Evolutionary conservation across 345 rosid genomes (phyloP).

Genomic region (Ailanthus altissimus): DNA sequence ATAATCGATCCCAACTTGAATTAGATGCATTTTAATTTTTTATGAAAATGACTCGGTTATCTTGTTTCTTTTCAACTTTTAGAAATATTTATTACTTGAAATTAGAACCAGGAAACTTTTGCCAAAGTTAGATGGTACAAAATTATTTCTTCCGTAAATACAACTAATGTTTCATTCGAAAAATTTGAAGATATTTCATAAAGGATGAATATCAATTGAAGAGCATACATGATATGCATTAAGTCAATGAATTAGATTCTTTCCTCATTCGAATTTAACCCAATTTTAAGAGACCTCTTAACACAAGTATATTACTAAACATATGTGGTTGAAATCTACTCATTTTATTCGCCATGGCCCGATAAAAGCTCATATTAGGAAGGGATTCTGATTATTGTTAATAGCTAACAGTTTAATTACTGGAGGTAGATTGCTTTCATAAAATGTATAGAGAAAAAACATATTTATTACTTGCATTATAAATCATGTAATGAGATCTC

Average conservation of each 20-base stretch:
- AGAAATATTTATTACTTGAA: slow-evolving; percentile 4
- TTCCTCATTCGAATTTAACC: too few species aligned
- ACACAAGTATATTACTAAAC: too few species aligned
- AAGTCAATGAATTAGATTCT: too few species aligned
- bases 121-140: neutral
- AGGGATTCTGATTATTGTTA: too few species aligned
- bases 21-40: neutral
- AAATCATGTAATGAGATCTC: neutral
- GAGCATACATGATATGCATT: neutral
- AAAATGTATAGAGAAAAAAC: too few species aligned
- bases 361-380: too few species aligned
- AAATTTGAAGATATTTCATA: neutral
- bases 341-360: too few species aligned
- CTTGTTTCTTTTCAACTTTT: neutral
- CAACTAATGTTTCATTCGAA: neutral
- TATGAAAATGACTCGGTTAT: neutral
- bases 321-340: too few species aligned
- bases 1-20: neutral
- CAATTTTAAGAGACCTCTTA: too few species aligned
- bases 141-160: neutral
- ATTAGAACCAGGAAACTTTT: neutral
- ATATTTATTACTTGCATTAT: too few species aligned
- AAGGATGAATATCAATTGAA: neutral
- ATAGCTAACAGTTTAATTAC: too few species aligned
- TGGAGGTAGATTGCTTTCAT: too few species aligned